Base-by-base conservation (phyloP, 148 eudicot genomes). In the Spergularia marina region DNA sequence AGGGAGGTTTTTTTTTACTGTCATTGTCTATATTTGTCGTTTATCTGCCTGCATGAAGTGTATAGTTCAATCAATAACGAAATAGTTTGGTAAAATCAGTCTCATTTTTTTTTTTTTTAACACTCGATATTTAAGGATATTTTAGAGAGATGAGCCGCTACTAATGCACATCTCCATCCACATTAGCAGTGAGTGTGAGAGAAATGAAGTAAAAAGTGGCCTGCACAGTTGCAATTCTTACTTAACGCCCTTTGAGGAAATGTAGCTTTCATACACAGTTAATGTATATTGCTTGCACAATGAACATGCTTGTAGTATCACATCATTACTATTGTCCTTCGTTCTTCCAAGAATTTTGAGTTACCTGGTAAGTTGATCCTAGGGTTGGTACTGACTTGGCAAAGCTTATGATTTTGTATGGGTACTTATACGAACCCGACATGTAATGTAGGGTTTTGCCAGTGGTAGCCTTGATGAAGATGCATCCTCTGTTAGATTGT, bases 401-500 rank as follows among this genome's bases (percentile, higher is more conserved):
- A 36, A 30, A 34, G 47, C 44, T 17, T 9, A 40, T 75, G 54
- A 53, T 12, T 51, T 41, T 41, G 51, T 65, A 16, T 21, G 25
- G 49, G 16, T 56, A 21, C 72, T 56, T n/a, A 65, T 13, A 9
- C 12, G 10, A 73, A 39, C 18, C 3, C 49, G 15, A 5, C 9
- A 5, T 73, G 23, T 23, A 20, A 23, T 84, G 44, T 79, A 94
- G 98, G 97, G 98, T 71, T 94, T 94, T 86, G 98, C 98, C 71
- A 94, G 97, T 79, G 98, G 98, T 69, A 94, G 97, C 87, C 98
- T 94, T 74, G 97, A 94, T 75, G 89, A 71, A 59, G 98, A 94
- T 89, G 98, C 98, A 77, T 91, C 97, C 44, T 90, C 98, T 49
- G 96, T 94, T 76, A 87, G 98, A 76, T 75, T 90, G 77, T 94